Conservation (phyloP, 2,329 filamentous ascomycete genomes). For the Paracamarosporium sp. region DNA sequence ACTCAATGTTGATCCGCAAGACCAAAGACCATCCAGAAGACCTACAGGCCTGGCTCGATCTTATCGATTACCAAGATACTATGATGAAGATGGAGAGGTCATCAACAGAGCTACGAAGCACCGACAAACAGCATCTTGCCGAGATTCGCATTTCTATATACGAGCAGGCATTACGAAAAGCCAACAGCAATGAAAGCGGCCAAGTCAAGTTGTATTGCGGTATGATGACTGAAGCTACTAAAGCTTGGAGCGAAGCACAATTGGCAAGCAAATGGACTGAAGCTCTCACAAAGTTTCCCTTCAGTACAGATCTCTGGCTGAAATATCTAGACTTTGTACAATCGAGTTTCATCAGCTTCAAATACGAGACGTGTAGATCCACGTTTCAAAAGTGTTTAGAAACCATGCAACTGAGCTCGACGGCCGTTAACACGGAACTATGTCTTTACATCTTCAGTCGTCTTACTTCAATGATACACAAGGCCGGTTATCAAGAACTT, state of each 20-base stretch:
- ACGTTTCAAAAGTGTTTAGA: slow-evolving; percentile 66
- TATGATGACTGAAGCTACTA: slow-evolving; percentile 76
- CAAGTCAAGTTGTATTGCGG: slow-evolving; percentile 69
- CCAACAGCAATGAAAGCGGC: slow-evolving; percentile 51
- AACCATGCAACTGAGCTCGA: slow-evolving; percentile 32
- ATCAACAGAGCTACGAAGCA: slow-evolving; percentile 57
- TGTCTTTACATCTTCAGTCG: slow-evolving; percentile 75
- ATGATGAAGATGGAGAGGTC: slow-evolving; percentile 63
- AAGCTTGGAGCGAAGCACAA: slow-evolving; percentile 72
- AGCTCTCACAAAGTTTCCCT: slow-evolving; percentile 62
- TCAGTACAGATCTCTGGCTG: slow-evolving; percentile 73
- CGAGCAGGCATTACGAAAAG: slow-evolving; percentile 73
- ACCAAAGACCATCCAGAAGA: slow-evolving; percentile 72
- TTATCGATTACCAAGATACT: slow-evolving; percentile 79
- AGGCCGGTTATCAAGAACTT: slow-evolving; percentile 80
- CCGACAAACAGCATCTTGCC: slow-evolving; percentile 72
- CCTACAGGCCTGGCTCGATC: slow-evolving; percentile 74
- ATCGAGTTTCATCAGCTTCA: slow-evolving; percentile 70
- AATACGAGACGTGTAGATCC: slow-evolving; percentile 69
- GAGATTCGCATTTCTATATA: slow-evolving; percentile 83
- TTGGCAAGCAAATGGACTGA: slow-evolving; percentile 71
- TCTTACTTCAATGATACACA: slow-evolving; percentile 74
- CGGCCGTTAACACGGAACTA: slow-evolving; percentile 9
- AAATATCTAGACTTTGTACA: slow-evolving; percentile 75
- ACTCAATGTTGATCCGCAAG: slow-evolving; percentile 66